Conservation (phyloP, 345 rosid species). For the Heritiera littoralis region DNA sequence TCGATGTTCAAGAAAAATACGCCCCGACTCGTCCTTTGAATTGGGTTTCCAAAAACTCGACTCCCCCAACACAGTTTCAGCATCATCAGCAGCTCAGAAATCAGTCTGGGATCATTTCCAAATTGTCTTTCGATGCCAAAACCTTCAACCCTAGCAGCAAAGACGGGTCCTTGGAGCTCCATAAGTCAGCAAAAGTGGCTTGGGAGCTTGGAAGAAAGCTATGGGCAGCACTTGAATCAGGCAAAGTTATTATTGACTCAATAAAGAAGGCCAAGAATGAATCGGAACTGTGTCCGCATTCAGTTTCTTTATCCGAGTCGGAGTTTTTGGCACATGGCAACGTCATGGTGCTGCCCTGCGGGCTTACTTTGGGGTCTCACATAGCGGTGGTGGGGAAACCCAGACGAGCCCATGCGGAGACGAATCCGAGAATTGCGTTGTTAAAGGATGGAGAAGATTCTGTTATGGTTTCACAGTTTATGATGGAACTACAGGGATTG, state of each 20-base stretch:
- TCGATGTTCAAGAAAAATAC: constrained; percentile 37
- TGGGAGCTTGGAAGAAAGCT: constrained; percentile 71
- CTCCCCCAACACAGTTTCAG: constrained; percentile 33
- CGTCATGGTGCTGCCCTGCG: constrained; percentile 76
- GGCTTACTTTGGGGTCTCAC: constrained; percentile 83
- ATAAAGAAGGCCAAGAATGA: constrained; percentile 28
- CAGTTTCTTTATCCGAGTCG: constrained; percentile 56
- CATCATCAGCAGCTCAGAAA: constrained; percentile 17
- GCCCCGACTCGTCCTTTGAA: constrained; percentile 64
- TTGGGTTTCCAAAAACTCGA: constrained; percentile 43
- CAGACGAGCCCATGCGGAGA: constrained; percentile 49
- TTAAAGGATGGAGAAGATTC: constrained; percentile 48
- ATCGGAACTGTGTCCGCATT: constrained; percentile 61
- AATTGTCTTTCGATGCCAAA: constrained; percentile 52
- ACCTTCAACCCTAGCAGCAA: constrained; percentile 52
- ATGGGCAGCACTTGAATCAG: constrained; percentile 67
- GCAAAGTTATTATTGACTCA: constrained; percentile 27
- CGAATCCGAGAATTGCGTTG: constrained; percentile 48
- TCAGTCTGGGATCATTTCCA: constrained; percentile 43
- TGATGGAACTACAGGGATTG: constrained; percentile 83
- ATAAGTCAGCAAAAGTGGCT: constrained; percentile 66
- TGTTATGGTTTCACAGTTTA: constrained; percentile 77
- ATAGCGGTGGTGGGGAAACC: constrained; percentile 85
- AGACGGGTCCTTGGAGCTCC: constrained; percentile 75
- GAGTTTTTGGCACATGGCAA: constrained; percentile 50